Evolutionary conservation across 257 asterid genomes (phyloP), one percentile per base, ranked within the genome.

Genomic region (Galeopsis tetrahit): DNA sequence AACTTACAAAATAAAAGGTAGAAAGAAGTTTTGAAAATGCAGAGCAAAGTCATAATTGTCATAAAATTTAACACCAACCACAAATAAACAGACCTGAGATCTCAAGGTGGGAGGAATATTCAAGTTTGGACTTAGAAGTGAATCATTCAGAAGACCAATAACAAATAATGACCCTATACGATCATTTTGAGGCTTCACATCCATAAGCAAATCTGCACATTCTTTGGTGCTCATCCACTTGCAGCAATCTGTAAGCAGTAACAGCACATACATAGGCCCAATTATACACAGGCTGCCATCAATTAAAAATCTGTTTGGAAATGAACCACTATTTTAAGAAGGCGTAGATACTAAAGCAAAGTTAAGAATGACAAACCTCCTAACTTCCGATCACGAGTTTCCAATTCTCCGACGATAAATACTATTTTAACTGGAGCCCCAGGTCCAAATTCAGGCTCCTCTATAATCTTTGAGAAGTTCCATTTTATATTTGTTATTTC

Each of bases 371-470:
- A 55, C 84, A 17, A 77, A 90, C 96, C 98, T 83, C 77, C 70
- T 66, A 80, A 77, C 59, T 81, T 80, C 79, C 69, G 81, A 65
- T 79, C 82, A 70, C 33, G 73, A 70, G 63, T 51, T 59, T 73
- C 92, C 55, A 74, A 64, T 58, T 76, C 74, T 69, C 96, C 94
- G 11, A 63, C 74, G 35, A 93, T 64, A 80, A 81, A 93, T 68
- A 89, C 79, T 4, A 90, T 86, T 78, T 85, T 85, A 55, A 81
- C 39, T 1, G 94, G 89, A 53, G 76, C 31, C 62, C 90, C 92
- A 15, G 97, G 98, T 69, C 98, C 98, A 79, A 91, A 93, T 66
- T 84, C 97, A 80, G 98, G 97, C 69, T 93, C 97, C 78, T 86
- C 88, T 48, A 79, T 70, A 38, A 80, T 78, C 84, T 89, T 91